Evolutionary conservation across 805 yeast species (phyloP), one percentile per base, ranked within the genome.

Genomic region (Nematodospora valgi): DNA sequence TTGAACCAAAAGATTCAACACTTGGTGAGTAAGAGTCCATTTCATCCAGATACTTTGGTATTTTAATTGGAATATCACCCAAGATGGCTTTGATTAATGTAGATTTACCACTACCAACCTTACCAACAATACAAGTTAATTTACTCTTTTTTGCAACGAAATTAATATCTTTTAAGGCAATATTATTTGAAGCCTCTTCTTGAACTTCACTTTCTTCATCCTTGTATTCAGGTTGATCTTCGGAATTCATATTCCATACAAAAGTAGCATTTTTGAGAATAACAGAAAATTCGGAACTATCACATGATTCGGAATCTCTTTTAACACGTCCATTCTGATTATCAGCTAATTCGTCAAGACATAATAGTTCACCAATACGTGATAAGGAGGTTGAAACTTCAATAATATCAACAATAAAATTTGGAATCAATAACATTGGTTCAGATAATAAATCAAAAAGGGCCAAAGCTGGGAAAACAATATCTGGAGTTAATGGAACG

Each of bases 91-190:
- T 54, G 26, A 64, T 49, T 13, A 65, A 47, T 1, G 68, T 64
- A 14, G 68, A 49, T 38, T 65, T 65, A 27, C 71, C 71, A 19
- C 59, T 45, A 3, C 71, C 71, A 19, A 64, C 70, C 35, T 55
- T 52, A 10, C 70, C 71, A 13, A 65, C 69, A n/a, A 65, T 43
- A 49, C 71, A 64, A 6, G 67, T 53, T 46, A 65, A 49, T 26
- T 58, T 48, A 14, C 68, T 64, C 36, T 56, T 55, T 20, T 45
- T 54, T 12, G 69, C 68, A 3, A 44, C 34, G 29, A 62, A 62
- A 37, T 52, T 48, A 22, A 62, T 58, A 38, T 61, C 45, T 11
- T 48, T 37, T 28, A 65, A 52, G 1, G 70, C 70, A 31, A 49
- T 36, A 25, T 52, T 46, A 41, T 39, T 43, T 35, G 24, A 9